Conservation (phyloP, 164 flowering plant genomes). For the Stephania yunnanensis region DNA sequence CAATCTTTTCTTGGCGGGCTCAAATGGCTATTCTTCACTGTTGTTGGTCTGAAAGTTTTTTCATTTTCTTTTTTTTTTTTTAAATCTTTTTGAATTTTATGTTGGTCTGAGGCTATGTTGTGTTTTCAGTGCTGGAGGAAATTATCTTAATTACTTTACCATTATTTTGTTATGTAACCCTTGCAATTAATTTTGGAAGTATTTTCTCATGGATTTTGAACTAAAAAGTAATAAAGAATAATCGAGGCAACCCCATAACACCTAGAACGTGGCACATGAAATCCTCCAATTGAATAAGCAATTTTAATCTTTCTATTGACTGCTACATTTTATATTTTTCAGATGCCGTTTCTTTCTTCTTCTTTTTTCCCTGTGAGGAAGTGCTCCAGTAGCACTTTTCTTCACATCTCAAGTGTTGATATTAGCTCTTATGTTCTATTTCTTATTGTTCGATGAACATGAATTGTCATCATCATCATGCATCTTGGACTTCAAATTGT, state of each 20-base stretch:
- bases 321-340: not conserved
- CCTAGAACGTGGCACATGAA: not conserved
- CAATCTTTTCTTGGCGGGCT: not conserved
- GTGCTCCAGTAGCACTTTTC: no score
- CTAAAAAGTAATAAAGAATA: not conserved
- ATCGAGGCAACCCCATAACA: not conserved
- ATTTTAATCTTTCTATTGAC: no score
- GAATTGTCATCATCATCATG: no score
- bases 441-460: no score
- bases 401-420: no score
- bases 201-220: not conserved
- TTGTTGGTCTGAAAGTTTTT: not conserved
- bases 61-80: not conserved
- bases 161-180: not conserved
- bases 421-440: no score
- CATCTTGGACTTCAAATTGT: no score
- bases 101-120: not conserved
- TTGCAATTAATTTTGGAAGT: not conserved
- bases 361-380: not conserved
- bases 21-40: not conserved
- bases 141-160: not conserved
- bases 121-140: not conserved
- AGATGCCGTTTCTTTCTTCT: not conserved
- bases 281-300: no score
- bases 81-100: not conserved